These are phyloP conservation scores for Glycyrrhiza uralensis DNA, from an alignment of 306 rosid genomes.

Conservation along the genomic window DNA sequence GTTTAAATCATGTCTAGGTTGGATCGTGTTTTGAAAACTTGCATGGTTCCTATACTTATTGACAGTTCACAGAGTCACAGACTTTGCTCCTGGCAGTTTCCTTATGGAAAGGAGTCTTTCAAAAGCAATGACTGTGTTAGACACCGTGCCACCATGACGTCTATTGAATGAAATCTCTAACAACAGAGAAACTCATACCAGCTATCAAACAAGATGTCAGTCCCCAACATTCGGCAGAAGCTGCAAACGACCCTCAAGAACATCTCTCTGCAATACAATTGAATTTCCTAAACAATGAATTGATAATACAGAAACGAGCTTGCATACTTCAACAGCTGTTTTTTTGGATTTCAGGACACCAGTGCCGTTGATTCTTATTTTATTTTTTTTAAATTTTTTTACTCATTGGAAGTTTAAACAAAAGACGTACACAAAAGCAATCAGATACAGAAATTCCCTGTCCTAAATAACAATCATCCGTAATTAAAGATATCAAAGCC, in stretches of 20 bases:
- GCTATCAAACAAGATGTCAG: background rate
- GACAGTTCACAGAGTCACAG: background rate
- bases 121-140: background rate
- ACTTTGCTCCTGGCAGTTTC: background rate
- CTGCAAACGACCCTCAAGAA: background rate
- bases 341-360: background rate
- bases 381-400: background rate
- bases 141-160: background rate
- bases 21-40: background rate
- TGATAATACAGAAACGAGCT: background rate
- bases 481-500: background rate
- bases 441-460: background rate
- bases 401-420: background rate
- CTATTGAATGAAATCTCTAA: background rate
- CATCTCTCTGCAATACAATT: background rate
- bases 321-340: background rate
- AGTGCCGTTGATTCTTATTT: background rate
- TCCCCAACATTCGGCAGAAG: background rate
- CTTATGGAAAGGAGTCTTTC: background rate
- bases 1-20: background rate
- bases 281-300: constrained; percentile 1
- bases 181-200: background rate
- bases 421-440: background rate
- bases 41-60: background rate
- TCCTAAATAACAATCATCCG: background rate